Evolutionary conservation across 1,139 yeast species (phyloP).

Genomic region (Taphrina wiesneri): DNA sequence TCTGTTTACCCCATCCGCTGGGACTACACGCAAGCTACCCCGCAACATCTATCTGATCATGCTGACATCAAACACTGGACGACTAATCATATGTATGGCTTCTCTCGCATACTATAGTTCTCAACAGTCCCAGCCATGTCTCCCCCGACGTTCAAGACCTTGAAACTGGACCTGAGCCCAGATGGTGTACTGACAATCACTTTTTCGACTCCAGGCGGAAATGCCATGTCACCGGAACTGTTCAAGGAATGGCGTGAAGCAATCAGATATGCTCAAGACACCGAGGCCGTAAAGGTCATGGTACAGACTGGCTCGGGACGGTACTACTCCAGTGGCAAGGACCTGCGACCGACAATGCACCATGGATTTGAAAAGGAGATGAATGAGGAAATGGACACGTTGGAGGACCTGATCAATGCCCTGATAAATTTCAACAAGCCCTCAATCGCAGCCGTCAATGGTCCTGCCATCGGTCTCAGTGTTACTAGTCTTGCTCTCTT

Average conservation of each 20-base stretch:
- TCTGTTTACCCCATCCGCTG: not conserved
- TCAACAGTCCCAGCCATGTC: not conserved
- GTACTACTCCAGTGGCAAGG: conserved; percentile 29
- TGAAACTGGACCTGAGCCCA: not conserved
- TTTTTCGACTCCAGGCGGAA: conserved; percentile 23
- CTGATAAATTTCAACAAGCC: conserved; percentile 26
- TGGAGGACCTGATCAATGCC: conserved; percentile 15
- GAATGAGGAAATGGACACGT: conserved; percentile 21
- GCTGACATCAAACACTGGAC: not conserved
- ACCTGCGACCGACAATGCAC: conserved; percentile 16
- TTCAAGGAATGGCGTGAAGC: conserved; percentile 27
- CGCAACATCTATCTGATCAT: not conserved
- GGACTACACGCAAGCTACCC: not conserved
- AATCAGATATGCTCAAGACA: conserved; percentile 7
- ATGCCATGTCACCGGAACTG: conserved; percentile 26
- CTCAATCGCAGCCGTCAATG: conserved; percentile 30
- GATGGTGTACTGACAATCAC: conserved; percentile 19
- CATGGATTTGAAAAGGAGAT: conserved; percentile 14
- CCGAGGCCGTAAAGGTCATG: conserved; percentile 16
- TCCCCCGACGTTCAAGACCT: conserved; percentile 1
- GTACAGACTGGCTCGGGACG: conserved; percentile 25
- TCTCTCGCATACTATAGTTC: not conserved
- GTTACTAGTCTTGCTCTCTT: conserved; percentile 48
- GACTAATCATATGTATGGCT: not conserved
- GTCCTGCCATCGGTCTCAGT: conserved; percentile 47